Percentiles rank a stretch among this genome's conserved stretches.
Evolutionary conservation across 345 rosid genomes (phyloP).

Genomic region (Hevea brasiliensis): DNA sequence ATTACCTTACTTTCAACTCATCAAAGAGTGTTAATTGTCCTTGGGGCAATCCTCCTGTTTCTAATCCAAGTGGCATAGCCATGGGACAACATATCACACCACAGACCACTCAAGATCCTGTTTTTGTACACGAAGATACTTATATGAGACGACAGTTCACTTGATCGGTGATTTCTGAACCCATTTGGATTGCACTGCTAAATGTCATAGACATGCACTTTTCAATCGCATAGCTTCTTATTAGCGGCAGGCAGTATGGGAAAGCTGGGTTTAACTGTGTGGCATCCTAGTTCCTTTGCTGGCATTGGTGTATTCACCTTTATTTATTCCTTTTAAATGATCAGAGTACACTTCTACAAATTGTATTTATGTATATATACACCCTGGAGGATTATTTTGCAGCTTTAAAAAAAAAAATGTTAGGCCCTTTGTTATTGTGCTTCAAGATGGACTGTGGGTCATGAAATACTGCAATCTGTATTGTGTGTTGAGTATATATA

Average conservation of each 20-base stretch:
- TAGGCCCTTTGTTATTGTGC: not conserved
- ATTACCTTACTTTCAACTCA: slow-evolving; percentile 53
- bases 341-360: not conserved
- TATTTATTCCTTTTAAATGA: not conserved
- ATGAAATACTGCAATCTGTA: no score
- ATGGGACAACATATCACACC: slow-evolving; percentile 72
- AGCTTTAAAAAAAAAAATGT: not conserved
- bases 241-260: not conserved
- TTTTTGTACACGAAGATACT: slow-evolving; percentile 77
- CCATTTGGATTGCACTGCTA: not conserved
- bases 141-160: slow-evolving; percentile 70
- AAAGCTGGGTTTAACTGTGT: not conserved
- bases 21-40: slow-evolving; percentile 35
- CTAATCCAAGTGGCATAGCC: slow-evolving; percentile 54
- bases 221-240: not conserved
- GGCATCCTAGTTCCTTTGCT: not conserved
- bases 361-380: not conserved
- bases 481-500: no score
- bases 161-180: slow-evolving; percentile 26
- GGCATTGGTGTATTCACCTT: not conserved
- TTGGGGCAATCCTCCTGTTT: slow-evolving; percentile 28
- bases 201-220: not conserved
- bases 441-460: not conserved
- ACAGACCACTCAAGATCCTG: slow-evolving; percentile 55
- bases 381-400: not conserved